Percentiles rank a stretch among this genome's conserved stretches.
Evolutionary conservation across 2,329 filamentous ascomycete species (phyloP).

Genomic region (Nectriaceae sp.): DNA sequence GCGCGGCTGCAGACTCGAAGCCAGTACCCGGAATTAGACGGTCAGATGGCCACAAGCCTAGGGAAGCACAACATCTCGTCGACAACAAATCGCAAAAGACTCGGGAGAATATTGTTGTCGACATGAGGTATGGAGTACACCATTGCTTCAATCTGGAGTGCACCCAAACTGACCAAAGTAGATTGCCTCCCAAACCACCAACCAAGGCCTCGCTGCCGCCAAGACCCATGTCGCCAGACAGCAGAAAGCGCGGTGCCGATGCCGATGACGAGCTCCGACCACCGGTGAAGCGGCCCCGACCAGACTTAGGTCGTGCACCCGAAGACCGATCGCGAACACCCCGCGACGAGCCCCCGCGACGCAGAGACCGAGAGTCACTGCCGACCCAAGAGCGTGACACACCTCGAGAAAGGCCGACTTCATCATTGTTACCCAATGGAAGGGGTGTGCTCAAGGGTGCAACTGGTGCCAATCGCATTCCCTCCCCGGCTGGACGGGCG

Average conservation of each 20-base stretch:
- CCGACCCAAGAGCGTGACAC: constrained; percentile 30
- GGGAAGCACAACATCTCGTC: constrained; percentile 22
- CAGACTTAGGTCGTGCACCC: constrained; percentile 36
- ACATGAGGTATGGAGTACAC: constrained; percentile 30
- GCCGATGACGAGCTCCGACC: constrained; percentile 45
- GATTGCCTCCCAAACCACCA: constrained; percentile 40
- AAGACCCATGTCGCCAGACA: constrained; percentile 44
- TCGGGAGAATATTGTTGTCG: constrained; percentile 28
- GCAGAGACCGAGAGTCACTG: constrained; percentile 33
- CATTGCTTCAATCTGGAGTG: constrained; percentile 2
- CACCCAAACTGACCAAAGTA: constrained; percentile 12
- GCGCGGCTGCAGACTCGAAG: constrained; percentile 26
- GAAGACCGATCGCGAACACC: constrained; percentile 35
- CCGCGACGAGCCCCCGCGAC: constrained; percentile 36
- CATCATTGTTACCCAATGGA: constrained; percentile 40
- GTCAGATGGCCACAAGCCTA: constrained; percentile 24
- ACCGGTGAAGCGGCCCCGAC: constrained; percentile 48
- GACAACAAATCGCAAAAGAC: constrained; percentile 34
- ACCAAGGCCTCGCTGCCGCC: constrained; percentile 33
- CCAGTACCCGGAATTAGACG: constrained; percentile 22
- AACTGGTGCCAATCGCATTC: constrained; percentile 26
- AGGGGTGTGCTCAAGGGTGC: constrained; percentile 35
- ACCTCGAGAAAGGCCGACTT: constrained; percentile 27
- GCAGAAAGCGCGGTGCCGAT: constrained; percentile 50
- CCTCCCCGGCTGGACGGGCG: constrained; percentile 40